These are phyloP conservation scores for Nepenthes alata DNA, from an alignment of 179 eudicot genomes.

Conservation along the genomic window DNA sequence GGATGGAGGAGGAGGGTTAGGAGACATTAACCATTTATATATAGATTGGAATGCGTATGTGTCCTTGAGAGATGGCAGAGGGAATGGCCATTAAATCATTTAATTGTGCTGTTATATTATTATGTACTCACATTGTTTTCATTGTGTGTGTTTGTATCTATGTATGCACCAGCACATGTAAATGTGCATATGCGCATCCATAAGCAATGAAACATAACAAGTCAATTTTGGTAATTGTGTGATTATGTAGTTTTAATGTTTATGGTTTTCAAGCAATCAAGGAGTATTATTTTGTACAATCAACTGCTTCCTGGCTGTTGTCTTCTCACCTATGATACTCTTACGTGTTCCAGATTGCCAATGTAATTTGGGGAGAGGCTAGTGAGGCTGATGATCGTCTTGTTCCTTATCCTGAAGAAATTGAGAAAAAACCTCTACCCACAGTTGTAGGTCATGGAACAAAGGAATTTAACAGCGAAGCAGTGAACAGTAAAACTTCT, in stretches of 20 bases:
- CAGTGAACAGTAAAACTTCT: conserved; percentile 21
- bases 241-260: background rate
- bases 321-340: conserved; percentile 1
- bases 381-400: conserved; percentile 64
- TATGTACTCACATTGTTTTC: no score
- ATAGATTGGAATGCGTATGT: no score
- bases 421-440: conserved; percentile 28
- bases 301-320: background rate
- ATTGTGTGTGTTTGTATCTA: no score
- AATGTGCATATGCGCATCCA: no score
- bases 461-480: conserved; percentile 24
- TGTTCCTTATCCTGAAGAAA: conserved; percentile 55
- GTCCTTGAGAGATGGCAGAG: no score
- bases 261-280: background rate
- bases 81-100: no score
- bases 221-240: background rate
- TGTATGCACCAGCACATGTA: no score
- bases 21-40: no score
- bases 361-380: conserved; percentile 73
- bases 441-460: conserved; percentile 25
- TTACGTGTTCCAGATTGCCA: conserved; percentile 41
- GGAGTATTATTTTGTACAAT: background rate
- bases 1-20: no score
- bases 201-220: background rate
- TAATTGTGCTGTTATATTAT: no score